Conservation (phyloP, 2,329 filamentous ascomycete genomes). For the Fusarium falciforme region DNA sequence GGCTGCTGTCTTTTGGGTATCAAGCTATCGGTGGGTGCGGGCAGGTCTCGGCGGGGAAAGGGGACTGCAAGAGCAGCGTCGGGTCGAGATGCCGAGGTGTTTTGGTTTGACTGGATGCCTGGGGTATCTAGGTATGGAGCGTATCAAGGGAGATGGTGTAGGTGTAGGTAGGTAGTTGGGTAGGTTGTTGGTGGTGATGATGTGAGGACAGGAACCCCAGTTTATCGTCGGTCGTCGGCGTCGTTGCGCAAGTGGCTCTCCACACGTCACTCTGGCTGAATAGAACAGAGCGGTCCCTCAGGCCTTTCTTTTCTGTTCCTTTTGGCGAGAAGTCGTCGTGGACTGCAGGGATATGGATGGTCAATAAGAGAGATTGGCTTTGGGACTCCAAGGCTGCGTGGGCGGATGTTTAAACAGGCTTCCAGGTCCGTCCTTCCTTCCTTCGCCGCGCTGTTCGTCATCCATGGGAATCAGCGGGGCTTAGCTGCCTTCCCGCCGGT, state of each 20-base stretch:
- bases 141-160: not conserved
- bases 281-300: not conserved
- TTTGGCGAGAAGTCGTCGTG: conserved; percentile 11
- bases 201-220: conserved; percentile 32
- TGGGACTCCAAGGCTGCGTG: not conserved
- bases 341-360: not conserved
- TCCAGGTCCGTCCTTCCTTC: conserved; percentile 3
- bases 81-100: not conserved
- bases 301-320: not conserved
- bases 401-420: conserved; percentile 22
- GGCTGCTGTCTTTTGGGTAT: conserved; percentile 20
- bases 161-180: not conserved
- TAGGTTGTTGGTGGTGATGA: conserved; percentile 4
- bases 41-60: conserved; percentile 2
- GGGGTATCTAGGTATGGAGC: conserved; percentile 18
- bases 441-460: conserved; percentile 32
- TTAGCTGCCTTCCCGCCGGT: conserved; percentile 24
- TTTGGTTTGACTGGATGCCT: conserved; percentile 18
- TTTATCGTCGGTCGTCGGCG: conserved; percentile 22
- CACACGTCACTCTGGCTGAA: conserved; percentile 31
- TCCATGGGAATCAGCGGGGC: conserved; percentile 34
- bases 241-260: conserved; percentile 24
- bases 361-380: not conserved
- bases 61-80: not conserved
- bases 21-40: conserved; percentile 10